Base-by-base conservation (phyloP, 306 rosid species). In the Sicyos baderoa region DNA sequence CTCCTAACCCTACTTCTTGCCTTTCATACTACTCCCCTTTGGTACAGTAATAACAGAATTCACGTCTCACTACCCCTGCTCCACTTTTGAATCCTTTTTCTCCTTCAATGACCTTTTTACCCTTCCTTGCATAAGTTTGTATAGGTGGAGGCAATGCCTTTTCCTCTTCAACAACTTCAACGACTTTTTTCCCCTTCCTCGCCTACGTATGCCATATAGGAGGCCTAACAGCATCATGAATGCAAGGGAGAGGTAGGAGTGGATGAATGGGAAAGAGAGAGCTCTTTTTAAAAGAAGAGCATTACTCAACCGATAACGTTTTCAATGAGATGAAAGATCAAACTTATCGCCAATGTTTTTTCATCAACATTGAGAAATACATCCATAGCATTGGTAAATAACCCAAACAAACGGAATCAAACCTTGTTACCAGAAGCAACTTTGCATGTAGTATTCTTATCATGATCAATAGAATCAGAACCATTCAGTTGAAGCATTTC, bases 401-500 rank as follows among this genome's bases (percentile, higher is more conserved):
- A 37, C 44, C 57, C 50, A 73, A 19, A 53, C 16, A 13, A 57
- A 73, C 19, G 53, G 21, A 19, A 63, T 3, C 54, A 35, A 35
- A 86, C 89, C 85, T 77, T 60, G 35, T 62, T 69, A 18, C 59
- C 27, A 48, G 44, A 62, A 17, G 56, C 54, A 52, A 2, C 74
- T 5, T 5, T 7, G 54, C 22, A 35, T 32, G 14, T 35, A 3
- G 16, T 25, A 58, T 22, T 72, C 66, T 53, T 52, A 1, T 73
- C 84, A 58, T 45, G 51, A 55, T 66, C 80, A 25, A 25, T 1
- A 25, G 1, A 3, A 25, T 25, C 76, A 3, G 72, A 50, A 19
- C 76, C 80, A 2, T 66, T 80, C 35, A 37, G 49, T 2, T 12
- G 54, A 52, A 90, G 72, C 86, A 85, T 64, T 27, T 89, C 97